Base-by-base conservation (phyloP, 2,329 filamentous ascomycete genomes). In the Teratosphaeria nubilosa region DNA sequence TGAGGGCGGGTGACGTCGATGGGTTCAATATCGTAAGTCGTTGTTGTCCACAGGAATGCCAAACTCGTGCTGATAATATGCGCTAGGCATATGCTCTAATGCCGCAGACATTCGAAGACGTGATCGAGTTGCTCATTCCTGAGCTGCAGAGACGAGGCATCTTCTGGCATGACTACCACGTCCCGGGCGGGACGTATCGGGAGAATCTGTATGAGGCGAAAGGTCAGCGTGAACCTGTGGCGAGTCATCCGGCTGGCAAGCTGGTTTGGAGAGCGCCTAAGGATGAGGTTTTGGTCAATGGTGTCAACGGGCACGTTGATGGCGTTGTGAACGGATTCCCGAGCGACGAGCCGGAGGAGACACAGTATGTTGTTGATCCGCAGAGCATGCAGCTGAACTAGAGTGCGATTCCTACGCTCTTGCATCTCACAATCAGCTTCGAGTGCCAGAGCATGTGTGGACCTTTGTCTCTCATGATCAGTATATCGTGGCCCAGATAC, bases 1-100 rank as follows among this genome's bases (percentile, higher is more conserved):
- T 88, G 0, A 66, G 75, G 7, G 86, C 88, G 68, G 85, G 84
- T 0, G 86, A 88, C 63, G 80, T 90, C 0, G 86, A 90, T 67
- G 86, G 86, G 0, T 90, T 90, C 72, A 90, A 90, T 67, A 79
- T 90, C 69, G 82, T 48, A 20, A 20, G 41, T 48, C 34, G 34
- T 22, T 4, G n/a, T n/a, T n/a, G 6, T 24, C n/a, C 3, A 16
- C 9, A 7, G 2, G 9, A 2, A 5, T 6, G 16, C n/a, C 16
- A 20, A n/a, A 48, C 20, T 48, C 20, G 20, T 4, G 41, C 41
- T 48, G 20, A 48, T 48, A n/a, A 3, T 6, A 20, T 48, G 20
- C 10, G n/a, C 41, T 22, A 48, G 41, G 41, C 82, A 1, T 87
- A 88, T 62, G 82, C 83, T 0, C 72, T 86, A 16, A 85, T 85